Base-by-base conservation (phyloP, 1,139 yeast genomes). In the Blastobotrys serpentis region DNA sequence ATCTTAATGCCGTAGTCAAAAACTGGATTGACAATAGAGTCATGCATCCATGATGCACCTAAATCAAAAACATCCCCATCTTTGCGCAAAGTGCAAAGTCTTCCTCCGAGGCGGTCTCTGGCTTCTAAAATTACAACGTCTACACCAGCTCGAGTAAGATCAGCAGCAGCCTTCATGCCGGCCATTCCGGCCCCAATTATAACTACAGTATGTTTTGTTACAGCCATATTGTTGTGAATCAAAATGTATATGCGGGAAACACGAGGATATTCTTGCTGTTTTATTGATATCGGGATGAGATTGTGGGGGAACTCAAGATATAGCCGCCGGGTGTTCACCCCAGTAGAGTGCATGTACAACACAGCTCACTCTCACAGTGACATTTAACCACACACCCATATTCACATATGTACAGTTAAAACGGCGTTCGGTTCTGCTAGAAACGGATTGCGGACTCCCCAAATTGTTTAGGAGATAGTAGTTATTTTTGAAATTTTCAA, bases 21-120 rank as follows among this genome's bases (percentile, higher is more conserved):
- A 6, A 85, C 72, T 4, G 74, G 74, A 60, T 88, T 88, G 39
- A 77, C 73, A 44, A 87, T 68, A 0, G 88, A 79, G 59, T 87
- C 96, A 62, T 88, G 96, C 59, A 85, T 84, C 96, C 96, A 88
- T 2, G 90, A 79, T 0, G 95, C 96, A 0, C 96, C 96, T 1
- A 62, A 45, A 7, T 71, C 73, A 14, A 59, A 53, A 1, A 43
- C 36, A 3, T 52, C 44, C 17, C 34, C 22, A 14, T 39, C 22
- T 10, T 19, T 36, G 13, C 41, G 25, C 3, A 19, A 16, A 4
- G 53, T 50, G 26, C 21, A n/a, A 30, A 50, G 42, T 33, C 53
- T 33, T 0, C 89, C 89, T 5, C 89, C 89, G 1, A 79, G 56
- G 29, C 86, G 63, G 46, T 72, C 70, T 54, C 82, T 68, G 0